These are phyloP conservation scores for Dothiorella sarmentorum DNA, from an alignment of 2,329 filamentous ascomycete genomes.

Conservation along the genomic window DNA sequence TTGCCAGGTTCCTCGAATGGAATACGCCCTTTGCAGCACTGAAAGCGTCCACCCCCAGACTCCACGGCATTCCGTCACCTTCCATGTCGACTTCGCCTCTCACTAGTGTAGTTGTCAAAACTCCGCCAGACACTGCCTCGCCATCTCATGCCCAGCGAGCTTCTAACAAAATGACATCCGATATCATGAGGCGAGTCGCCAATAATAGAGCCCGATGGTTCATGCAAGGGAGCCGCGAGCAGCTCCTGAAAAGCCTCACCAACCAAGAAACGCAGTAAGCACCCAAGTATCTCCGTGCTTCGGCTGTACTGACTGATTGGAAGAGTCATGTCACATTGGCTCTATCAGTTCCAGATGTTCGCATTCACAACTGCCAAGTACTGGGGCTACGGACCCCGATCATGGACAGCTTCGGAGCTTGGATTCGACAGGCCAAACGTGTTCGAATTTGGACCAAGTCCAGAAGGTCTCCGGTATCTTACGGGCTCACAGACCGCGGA, in stretches of 20 bases:
- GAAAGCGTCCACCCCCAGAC: neutral
- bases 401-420: constrained; percentile 20
- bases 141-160: neutral
- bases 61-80: neutral
- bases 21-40: neutral
- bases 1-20: neutral
- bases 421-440: neutral
- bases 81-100: neutral
- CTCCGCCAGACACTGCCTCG: neutral
- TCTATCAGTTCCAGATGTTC: constrained; percentile 36
- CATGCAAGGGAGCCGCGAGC: constrained; percentile 26
- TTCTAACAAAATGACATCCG: constrained; percentile 16
- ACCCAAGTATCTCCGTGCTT: fast-evolving
- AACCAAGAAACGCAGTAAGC: neutral
- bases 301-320: constrained; percentile 19
- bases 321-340: constrained; percentile 26
- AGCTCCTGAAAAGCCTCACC: constrained; percentile 26
- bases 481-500: too few relatives aligned
- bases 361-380: constrained; percentile 29
- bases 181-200: constrained; percentile 21
- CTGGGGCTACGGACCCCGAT: constrained; percentile 27
- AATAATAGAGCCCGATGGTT: constrained; percentile 29
- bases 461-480: too few relatives aligned
- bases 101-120: neutral
- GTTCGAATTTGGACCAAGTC: too few relatives aligned